Evolutionary conservation across 78 protist species (phyloP), one percentile per base, ranked within the genome.

Genomic region (Cavenderia fasciculata): DNA sequence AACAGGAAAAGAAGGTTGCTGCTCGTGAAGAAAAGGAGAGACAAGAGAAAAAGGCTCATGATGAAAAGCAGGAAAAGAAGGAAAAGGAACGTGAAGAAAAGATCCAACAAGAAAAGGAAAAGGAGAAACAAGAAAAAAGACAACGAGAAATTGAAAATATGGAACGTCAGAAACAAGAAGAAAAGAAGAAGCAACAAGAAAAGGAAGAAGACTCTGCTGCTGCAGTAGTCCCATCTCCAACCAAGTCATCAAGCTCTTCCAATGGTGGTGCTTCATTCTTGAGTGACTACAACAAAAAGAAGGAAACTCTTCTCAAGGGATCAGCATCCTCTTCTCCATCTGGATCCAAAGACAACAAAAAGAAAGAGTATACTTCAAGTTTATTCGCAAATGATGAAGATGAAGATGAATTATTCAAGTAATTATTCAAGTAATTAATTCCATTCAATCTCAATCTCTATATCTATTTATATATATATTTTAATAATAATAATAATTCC

Each of bases 251-350:
- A 43, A 33, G 40, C n/a, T n/a, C 29, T 31, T 27, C 40, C 29
- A 61, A 36, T 51, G 25, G 40, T 16, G 59, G 47, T 31, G 68
- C 62, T 7, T 46, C 34, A 4, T 82, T 82, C 59, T 51, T 82
- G 21, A 56, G 78, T 4, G 89, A 82, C 6, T 82, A 82, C 54
- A 71, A 82, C 52, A 82, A 82, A 59, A 82, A 63, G 61, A 82
- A 82, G 31, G 89, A 82, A 43, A 59, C 72, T 27, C 4, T 69
- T 5, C 46, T 82, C 4, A 82, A 68, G 36, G 89, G 89, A 21
- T 29, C 49, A 21, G 34, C 25, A 19, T 38, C 38, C 7, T 43
- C 57, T 18, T 59, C 66, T 16, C 51, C 68, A 14, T 68, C 77
- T 18, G n/a, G n/a, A n/a, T n/a, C n/a, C n/a, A n/a, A n/a, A n/a